Evolutionary conservation across 257 asterid genomes (phyloP).

Genomic region (Penstemon newberryi): DNA sequence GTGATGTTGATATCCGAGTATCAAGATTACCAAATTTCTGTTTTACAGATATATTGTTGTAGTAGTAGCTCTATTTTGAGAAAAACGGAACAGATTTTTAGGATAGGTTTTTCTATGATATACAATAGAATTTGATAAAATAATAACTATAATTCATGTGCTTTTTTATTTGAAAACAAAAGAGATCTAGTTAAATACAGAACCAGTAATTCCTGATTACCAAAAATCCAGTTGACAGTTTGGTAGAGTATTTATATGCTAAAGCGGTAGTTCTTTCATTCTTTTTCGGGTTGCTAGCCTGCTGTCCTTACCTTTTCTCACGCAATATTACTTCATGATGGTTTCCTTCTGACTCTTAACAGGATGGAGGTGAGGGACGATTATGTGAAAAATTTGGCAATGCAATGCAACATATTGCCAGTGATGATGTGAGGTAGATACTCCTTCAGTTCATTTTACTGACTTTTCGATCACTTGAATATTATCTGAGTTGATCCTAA

Average conservation of each 20-base stretch:
- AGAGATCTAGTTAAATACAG: not conserved
- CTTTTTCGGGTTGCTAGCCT: not conserved
- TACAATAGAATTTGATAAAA: not conserved
- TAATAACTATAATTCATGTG: not conserved
- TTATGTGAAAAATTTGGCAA: constrained; percentile 59
- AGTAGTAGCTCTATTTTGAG: not conserved
- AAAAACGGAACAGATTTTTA: no score
- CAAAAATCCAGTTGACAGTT: not conserved
- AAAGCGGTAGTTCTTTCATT: not conserved
- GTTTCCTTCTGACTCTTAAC: constrained; percentile 23
- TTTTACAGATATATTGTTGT: not conserved
- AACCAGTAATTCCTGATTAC: not conserved
- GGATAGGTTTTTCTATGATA: not conserved
- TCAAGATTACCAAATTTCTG: not conserved
- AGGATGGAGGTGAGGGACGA: constrained; percentile 92
- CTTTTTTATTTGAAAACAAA: not conserved
- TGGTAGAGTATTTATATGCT: constrained; percentile 8
- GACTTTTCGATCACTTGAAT: constrained; percentile 22
- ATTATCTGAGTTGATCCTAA: constrained; percentile 31
- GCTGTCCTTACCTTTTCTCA: not conserved
- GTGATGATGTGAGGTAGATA: constrained; percentile 71
- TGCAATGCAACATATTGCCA: constrained; percentile 60
- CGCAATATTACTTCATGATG: not conserved
- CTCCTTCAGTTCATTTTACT: constrained; percentile 27
- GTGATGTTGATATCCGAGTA: not conserved